These are phyloP conservation scores for Boletus semigastroideus DNA, from an alignment of 1,284 basidiomycete genomes.

Conservation along the genomic window DNA sequence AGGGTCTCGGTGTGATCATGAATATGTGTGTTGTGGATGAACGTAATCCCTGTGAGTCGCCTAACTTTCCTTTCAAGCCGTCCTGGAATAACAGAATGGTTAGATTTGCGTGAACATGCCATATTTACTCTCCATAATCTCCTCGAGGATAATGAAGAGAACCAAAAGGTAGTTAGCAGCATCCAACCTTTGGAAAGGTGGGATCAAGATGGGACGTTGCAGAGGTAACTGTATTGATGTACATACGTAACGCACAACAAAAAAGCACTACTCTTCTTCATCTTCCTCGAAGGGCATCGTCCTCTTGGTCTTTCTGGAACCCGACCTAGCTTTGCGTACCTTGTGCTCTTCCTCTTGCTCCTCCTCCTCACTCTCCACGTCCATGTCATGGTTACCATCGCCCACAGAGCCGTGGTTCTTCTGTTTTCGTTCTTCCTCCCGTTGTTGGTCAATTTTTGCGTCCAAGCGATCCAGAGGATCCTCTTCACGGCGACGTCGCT, in stretches of 20 bases:
- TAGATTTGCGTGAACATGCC: conserved; percentile 88
- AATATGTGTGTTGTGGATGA: conserved; percentile 88
- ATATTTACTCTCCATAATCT: conserved; percentile 81
- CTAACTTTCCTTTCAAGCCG: not conserved
- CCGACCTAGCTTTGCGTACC: conserved; percentile 50
- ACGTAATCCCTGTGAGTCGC: conserved; percentile 80
- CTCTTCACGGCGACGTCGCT: conserved; percentile 42
- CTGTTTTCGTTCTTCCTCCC: conserved; percentile 45
- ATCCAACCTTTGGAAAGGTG: conserved; percentile 63
- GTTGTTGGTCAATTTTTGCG: conserved; percentile 52
- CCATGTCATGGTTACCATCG: conserved; percentile 54
- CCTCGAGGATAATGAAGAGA: conserved; percentile 71
- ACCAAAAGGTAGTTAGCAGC: conserved; percentile 74
- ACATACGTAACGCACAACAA: conserved; percentile 3
- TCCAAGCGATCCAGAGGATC: conserved; percentile 70
- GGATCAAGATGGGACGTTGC: conserved; percentile 58
- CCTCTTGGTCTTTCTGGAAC: conserved; percentile 51
- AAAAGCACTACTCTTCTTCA: conserved; percentile 38
- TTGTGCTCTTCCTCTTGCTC: conserved; percentile 54
- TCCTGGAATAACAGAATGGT: conserved; percentile 6
- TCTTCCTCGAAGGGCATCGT: conserved; percentile 61
- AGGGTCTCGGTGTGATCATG: conserved; percentile 79
- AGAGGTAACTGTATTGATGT: conserved; percentile 13
- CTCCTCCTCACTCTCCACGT: conserved; percentile 74
- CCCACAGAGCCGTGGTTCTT: conserved; percentile 24